A percentile compares a stretch with the other conserved stretches of the same genome.
Conservation (phyloP, 495 filamentous ascomycete genomes). For the Aspergillus saccharolyticus region DNA sequence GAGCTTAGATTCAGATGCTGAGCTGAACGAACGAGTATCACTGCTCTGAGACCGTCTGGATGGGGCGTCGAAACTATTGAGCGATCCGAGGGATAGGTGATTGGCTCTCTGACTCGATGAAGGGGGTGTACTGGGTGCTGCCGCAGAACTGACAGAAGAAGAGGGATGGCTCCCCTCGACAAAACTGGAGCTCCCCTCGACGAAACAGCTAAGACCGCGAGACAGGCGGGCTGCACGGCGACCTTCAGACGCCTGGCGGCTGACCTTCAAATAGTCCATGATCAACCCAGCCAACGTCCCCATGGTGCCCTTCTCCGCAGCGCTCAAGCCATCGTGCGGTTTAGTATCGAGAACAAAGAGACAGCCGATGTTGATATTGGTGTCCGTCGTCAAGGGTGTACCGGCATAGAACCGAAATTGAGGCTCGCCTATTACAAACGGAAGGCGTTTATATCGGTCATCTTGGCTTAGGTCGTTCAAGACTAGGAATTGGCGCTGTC, state of each 20-base stretch:
- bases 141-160: constrained; percentile 20
- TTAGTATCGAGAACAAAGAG: constrained; percentile 59
- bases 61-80: constrained; percentile 24
- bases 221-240: constrained; percentile 55
- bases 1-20: constrained; percentile 25
- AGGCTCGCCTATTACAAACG: constrained; percentile 39
- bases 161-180: constrained; percentile 31
- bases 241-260: constrained; percentile 52
- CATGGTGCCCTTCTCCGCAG: constrained; percentile 36
- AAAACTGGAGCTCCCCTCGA: constrained; percentile 49
- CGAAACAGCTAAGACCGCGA: constrained; percentile 58
- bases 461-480: constrained; percentile 37
- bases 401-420: constrained; percentile 46
- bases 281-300: constrained; percentile 49
- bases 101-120: constrained; percentile 26
- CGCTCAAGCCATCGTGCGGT: constrained; percentile 31
- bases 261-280: constrained; percentile 60
- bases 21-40: constrained; percentile 29
- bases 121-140: constrained; percentile 22
- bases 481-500: constrained; percentile 30
- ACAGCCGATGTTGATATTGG: constrained; percentile 65
- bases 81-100: constrained; percentile 25
- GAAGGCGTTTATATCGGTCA: constrained; percentile 36
- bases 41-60: constrained; percentile 25
- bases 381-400: constrained; percentile 56